These are phyloP conservation scores for Fusarium tanahbumbuense DNA, from an alignment of 2,329 filamentous ascomycete genomes.

Conservation along the genomic window DNA sequence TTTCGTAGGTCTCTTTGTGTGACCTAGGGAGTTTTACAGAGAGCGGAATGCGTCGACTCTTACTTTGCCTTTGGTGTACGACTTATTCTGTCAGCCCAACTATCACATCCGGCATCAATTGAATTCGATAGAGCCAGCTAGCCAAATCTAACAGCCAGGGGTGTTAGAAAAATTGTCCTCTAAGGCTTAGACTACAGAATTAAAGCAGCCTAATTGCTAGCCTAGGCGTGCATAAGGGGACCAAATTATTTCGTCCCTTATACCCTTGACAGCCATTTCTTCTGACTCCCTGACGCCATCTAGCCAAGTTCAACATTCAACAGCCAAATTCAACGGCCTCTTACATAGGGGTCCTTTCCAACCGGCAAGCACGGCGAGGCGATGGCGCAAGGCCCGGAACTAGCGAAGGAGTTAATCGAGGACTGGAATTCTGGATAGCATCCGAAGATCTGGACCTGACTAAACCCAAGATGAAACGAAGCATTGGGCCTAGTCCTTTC, in stretches of 20 bases:
- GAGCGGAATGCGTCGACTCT: neutral
- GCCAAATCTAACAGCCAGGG: neutral
- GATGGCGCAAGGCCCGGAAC: slow-evolving; percentile 7
- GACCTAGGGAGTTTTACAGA: no score
- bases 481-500: neutral
- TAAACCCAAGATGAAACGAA: neutral
- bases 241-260: neutral
- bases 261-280: neutral
- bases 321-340: neutral
- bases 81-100: slow-evolving; percentile 4
- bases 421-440: slow-evolving; percentile 5
- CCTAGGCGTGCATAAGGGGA: neutral
- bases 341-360: neutral
- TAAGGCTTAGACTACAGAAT: neutral
- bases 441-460: slow-evolving; percentile 6
- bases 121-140: slow-evolving; percentile 8
- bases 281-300: neutral
- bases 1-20: rapidly evolving
- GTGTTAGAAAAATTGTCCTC: neutral
- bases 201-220: neutral
- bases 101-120: neutral
- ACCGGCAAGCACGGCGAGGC: neutral
- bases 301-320: neutral
- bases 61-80: neutral
- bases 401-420: neutral